A percentile compares a stretch with the other conserved stretches of the same genome.
phyloP scores from a whole-genome alignment of 2,329 filamentous ascomycete species.

The Pseudopithomyces chartarum region DNA sequence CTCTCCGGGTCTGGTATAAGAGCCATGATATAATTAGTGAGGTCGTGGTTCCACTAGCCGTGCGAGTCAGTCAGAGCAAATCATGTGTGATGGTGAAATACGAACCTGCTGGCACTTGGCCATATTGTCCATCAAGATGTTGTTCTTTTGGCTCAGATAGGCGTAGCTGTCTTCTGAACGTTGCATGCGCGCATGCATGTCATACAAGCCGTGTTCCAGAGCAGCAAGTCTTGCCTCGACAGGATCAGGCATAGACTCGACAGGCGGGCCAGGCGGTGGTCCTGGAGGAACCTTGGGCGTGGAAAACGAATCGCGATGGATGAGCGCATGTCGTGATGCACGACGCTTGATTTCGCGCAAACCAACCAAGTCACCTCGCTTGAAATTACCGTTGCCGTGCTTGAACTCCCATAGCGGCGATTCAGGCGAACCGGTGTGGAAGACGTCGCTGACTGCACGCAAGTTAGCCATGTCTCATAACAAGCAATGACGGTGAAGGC shows the following conservation, averaged over 20 bases:
- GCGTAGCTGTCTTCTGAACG: constrained; percentile 84
- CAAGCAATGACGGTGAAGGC: constrained; percentile 19
- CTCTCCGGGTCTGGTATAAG: constrained; percentile 78
- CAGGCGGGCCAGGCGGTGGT: constrained; percentile 82
- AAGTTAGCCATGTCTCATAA: constrained; percentile 15
- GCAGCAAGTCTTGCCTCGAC: constrained; percentile 74
- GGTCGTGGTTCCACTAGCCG: constrained; percentile 77
- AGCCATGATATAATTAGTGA: constrained; percentile 75
- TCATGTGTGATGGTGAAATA: constrained; percentile 19
- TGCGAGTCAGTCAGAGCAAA: constrained; percentile 29
- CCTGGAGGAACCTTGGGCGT: constrained; percentile 69
- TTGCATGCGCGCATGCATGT: constrained; percentile 75
- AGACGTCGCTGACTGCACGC: constrained; percentile 87
- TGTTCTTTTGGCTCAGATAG: constrained; percentile 79
- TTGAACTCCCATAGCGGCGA: constrained; percentile 98
- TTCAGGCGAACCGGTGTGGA: constrained; percentile 92
- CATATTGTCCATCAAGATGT: constrained; percentile 80
- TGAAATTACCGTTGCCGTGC: constrained; percentile 96
- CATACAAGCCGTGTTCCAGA: constrained; percentile 82
- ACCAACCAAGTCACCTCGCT: constrained; percentile 87
- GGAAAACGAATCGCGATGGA: constrained; percentile 88
- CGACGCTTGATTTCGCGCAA: constrained; percentile 94
- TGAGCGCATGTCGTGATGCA: constrained; percentile 88
- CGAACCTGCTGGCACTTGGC: constrained; percentile 70
- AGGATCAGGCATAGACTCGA: constrained; percentile 80